Conservation (phyloP, 768 basidiomycete species). For the Amanita muscaria region DNA sequence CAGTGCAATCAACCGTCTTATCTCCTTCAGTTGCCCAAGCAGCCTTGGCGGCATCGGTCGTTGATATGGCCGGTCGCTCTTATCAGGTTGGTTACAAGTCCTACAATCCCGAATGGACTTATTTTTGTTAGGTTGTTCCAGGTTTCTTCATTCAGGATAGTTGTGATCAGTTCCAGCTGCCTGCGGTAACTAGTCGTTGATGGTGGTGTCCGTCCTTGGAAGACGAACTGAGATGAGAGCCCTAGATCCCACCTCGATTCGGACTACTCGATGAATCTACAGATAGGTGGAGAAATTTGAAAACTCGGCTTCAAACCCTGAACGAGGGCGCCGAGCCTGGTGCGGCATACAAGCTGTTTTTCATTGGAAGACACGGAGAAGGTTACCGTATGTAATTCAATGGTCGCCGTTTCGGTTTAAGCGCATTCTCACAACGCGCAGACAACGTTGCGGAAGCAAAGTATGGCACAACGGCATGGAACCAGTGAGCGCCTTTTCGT, state of each 20-base stretch:
- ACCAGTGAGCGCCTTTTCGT: conserved; percentile 33
- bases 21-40: no score
- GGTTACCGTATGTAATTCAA: conserved; percentile 69
- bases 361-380: conserved; percentile 64
- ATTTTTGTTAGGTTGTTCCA: conserved; percentile 21
- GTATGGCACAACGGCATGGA: conserved; percentile 55
- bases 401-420: conserved; percentile 7
- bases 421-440: no score
- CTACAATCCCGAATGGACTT: background rate
- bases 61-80: no score
- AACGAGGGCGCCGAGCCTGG: conserved; percentile 31
- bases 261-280: conserved; percentile 45
- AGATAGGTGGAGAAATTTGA: conserved; percentile 43
- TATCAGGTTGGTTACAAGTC: no score
- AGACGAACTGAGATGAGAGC: background rate
- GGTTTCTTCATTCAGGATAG: conserved; percentile 27
- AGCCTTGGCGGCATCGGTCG: no score
- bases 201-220: conserved; percentile 15
- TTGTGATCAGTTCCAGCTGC: conserved; percentile 16
- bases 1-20: background rate
- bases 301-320: conserved; percentile 32
- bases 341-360: conserved; percentile 52
- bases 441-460: conserved; percentile 60
- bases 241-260: conserved; percentile 48
- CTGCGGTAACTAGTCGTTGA: conserved; percentile 9